Percentiles rank a stretch among this genome's conserved stretches.
These are phyloP conservation scores for Russula brevipes DNA, from an alignment of 768 basidiomycete species.

Conservation along the genomic window DNA sequence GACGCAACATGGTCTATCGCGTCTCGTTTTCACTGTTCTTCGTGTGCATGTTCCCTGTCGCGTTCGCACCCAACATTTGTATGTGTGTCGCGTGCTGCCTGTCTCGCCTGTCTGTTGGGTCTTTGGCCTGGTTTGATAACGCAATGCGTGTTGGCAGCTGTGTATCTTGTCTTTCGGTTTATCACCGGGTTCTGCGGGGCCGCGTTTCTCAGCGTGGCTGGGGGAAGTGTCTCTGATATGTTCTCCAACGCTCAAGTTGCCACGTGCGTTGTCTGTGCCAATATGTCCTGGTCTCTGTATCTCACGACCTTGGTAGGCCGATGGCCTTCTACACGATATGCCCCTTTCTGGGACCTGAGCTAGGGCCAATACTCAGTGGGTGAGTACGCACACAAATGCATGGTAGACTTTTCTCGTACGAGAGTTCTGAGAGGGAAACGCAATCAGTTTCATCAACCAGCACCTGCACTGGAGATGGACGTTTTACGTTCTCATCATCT, in stretches of 20 bases:
- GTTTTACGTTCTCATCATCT: conserved; percentile 63
- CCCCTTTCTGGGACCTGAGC: conserved; percentile 53
- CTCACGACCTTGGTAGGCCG: conserved; percentile 34
- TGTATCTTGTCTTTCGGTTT: conserved; percentile 59
- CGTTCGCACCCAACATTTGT: conserved; percentile 67
- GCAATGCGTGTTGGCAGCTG: conserved; percentile 34
- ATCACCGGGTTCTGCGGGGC: conserved; percentile 50
- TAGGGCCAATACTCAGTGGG: conserved; percentile 58
- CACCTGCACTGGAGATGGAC: conserved; percentile 71
- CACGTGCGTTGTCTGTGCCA: conserved; percentile 40
- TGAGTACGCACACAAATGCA: conserved; percentile 30
- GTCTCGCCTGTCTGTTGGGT: neutral
- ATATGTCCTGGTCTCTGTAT: neutral
- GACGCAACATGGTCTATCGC: conserved; percentile 59
- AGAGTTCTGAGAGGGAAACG: neutral
- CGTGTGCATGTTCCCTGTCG: conserved; percentile 62
- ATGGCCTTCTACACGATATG: conserved; percentile 52
- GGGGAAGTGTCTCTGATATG: conserved; percentile 56
- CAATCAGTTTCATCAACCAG: conserved; percentile 31
- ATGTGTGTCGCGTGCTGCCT: conserved; percentile 24
- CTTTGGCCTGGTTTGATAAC: neutral
- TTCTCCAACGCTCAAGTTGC: conserved; percentile 53
- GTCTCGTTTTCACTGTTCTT: conserved; percentile 58
- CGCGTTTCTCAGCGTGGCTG: conserved; percentile 58
- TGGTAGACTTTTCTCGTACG: neutral